These are phyloP conservation scores for Dendrobium huoshanense DNA, from an alignment of 106 monocot genomes.

Conservation along the genomic window DNA sequence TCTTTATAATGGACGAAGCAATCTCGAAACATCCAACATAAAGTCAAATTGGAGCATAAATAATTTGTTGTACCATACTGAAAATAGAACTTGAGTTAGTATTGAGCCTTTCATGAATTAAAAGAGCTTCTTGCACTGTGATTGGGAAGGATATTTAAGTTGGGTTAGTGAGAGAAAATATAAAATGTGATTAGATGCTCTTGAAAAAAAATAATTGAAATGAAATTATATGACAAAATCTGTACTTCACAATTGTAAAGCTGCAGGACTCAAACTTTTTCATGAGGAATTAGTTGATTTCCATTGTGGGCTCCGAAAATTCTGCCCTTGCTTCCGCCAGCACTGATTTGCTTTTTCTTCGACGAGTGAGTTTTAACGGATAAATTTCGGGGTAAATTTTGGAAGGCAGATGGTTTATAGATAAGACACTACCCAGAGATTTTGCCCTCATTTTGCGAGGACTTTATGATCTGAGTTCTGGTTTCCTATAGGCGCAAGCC, in stretches of 20 bases:
- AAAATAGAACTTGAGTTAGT: not conserved
- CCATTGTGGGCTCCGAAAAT: too few relatives aligned
- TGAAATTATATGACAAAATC: not conserved
- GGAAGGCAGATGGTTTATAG: too few relatives aligned
- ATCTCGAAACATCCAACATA: not conserved
- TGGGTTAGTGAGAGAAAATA: not conserved
- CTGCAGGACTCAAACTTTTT: not conserved
- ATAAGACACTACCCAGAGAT: too few relatives aligned
- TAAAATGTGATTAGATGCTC: not conserved
- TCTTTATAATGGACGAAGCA: not conserved
- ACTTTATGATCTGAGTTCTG: too few relatives aligned
- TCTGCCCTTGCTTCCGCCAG: too few relatives aligned
- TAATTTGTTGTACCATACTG: not conserved
- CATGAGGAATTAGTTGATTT: not conserved
- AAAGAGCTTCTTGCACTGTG: not conserved
- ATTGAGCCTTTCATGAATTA: not conserved
- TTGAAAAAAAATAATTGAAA: not conserved
- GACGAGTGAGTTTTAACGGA: too few relatives aligned
- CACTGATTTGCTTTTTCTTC: too few relatives aligned
- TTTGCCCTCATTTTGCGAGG: too few relatives aligned
- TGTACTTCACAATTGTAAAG: not conserved
- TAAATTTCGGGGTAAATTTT: too few relatives aligned
- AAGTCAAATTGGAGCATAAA: not conserved
- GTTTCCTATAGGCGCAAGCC: too few relatives aligned
- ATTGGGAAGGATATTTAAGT: slow-evolving; percentile 1